phyloP scores from a whole-genome alignment of 148 eudicot genomes.

The Talinum fruticosum region DNA sequence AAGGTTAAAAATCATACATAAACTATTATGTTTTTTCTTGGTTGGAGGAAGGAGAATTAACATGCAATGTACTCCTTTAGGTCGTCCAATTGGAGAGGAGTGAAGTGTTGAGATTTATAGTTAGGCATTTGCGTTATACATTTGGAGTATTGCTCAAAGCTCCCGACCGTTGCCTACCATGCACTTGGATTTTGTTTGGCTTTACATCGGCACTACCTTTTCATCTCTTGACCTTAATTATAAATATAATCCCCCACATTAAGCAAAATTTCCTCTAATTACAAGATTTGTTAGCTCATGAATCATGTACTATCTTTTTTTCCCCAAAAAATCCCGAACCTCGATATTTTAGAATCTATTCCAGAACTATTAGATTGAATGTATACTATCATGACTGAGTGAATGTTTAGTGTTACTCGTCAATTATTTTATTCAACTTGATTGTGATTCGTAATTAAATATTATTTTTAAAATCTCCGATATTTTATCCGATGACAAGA shows the following conservation, averaged over 20 bases:
- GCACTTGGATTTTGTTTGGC: slow-evolving; percentile 28
- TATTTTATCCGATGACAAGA: too few relatives aligned
- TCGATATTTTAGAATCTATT: too few relatives aligned
- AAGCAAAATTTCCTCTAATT: slow-evolving; percentile 11
- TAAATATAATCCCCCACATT: background rate
- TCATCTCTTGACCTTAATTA: background rate
- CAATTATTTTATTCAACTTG: too few relatives aligned
- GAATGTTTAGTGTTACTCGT: too few relatives aligned
- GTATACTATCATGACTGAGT: too few relatives aligned
- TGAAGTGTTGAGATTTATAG: background rate
- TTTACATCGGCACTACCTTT: slow-evolving; percentile 14
- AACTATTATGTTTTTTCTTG: too few relatives aligned
- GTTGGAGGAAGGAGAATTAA: background rate
- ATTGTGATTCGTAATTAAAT: too few relatives aligned
- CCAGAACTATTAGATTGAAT: too few relatives aligned
- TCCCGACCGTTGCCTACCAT: slow-evolving; percentile 26
- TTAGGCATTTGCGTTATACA: slow-evolving; percentile 16
- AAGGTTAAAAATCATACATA: background rate
- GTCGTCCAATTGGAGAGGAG: background rate
- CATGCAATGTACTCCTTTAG: background rate
- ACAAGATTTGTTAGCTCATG: background rate
- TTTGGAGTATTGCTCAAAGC: slow-evolving; percentile 22
- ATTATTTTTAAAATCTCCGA: too few relatives aligned
- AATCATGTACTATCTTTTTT: too few relatives aligned
- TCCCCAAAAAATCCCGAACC: too few relatives aligned